Evolutionary conservation across 2,329 filamentous ascomycete species (phyloP), one percentile per base, ranked within the genome.

Genomic region (Dothideomycetes sp.): DNA sequence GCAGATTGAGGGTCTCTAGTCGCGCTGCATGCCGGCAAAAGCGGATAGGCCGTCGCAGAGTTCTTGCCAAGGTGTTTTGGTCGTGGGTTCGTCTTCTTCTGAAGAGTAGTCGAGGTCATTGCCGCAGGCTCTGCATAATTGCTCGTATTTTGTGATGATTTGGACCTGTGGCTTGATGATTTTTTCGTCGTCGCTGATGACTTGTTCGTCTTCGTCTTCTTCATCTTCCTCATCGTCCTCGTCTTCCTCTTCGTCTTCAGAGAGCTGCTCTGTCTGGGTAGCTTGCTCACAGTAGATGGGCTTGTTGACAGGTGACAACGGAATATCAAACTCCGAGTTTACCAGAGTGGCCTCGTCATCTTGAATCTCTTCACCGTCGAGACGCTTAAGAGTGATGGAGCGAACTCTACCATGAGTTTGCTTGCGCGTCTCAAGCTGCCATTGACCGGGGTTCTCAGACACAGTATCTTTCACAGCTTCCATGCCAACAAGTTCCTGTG

Each of bases 1-100:
- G n/a, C n/a, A n/a, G n/a, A n/a, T n/a, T n/a, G n/a, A n/a, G n/a
- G n/a, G n/a, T n/a, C n/a, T n/a, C n/a, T n/a, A 41, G 18, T 49
- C 50, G 27, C 52, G 52, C 16, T 45, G 49, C 44, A 59, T 52
- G 12, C 58, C 58, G 12, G 56, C 57, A 33, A 59, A 49, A 34
- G 49, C 51, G 12, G 48, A 44, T 37, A 60, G 35, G 16, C 54
- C 51, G 16, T 52, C 49, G 52, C 57, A 61, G 5, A 61, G 50
- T 42, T 61, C 58, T 35, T 51, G 51, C 53, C 57, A 58, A 4
- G 58, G 55, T n/a, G 51, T 54, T 41, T 51, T 56, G 9, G 43
- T 39, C 17, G 41, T 13, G 4, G 22, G 7, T 16, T 27, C 37
- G 10, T 39, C 36, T 6, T 42, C 43, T 35, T 36, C 25, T 22